These are phyloP conservation scores for Gynochthodes officinalis DNA, from an alignment of 257 asterid genomes.

Conservation along the genomic window DNA sequence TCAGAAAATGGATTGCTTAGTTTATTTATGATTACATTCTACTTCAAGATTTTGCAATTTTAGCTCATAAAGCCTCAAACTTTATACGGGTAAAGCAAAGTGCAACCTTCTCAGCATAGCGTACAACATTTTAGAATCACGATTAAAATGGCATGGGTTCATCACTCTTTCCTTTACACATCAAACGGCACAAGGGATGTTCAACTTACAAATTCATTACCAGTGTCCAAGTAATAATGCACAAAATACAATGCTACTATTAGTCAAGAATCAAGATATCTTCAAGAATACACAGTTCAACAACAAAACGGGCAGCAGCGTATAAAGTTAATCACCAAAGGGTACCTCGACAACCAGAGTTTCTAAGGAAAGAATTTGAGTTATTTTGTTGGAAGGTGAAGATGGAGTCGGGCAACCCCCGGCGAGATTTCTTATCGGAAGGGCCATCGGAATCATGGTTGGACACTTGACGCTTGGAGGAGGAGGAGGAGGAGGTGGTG, in stretches of 20 bases:
- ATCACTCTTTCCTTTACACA: background rate
- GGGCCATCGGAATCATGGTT: slow-evolving; percentile 15
- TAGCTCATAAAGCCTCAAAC: background rate
- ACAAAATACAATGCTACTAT: background rate
- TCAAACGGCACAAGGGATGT: background rate
- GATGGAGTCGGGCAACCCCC: slow-evolving; percentile 76
- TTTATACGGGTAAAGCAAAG: background rate
- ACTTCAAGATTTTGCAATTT: background rate
- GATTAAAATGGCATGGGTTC: no score
- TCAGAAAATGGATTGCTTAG: background rate
- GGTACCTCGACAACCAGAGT: slow-evolving; percentile 33
- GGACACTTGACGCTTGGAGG: slow-evolving; percentile 31
- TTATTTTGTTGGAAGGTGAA: slow-evolving; percentile 37
- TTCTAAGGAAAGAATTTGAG: slow-evolving; percentile 23
- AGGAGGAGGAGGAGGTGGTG: no score
- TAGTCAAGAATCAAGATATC: background rate
- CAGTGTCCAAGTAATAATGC: background rate
- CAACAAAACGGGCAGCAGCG: background rate
- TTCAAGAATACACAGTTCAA: no score
- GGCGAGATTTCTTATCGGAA: slow-evolving; percentile 41
- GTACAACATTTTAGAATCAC: no score
- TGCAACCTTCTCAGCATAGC: background rate
- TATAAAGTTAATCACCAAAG: background rate
- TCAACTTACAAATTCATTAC: background rate
- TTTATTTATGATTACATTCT: background rate